Base-by-base conservation (phyloP, 1,139 yeast genomes). In the Pichia sp. region DNA sequence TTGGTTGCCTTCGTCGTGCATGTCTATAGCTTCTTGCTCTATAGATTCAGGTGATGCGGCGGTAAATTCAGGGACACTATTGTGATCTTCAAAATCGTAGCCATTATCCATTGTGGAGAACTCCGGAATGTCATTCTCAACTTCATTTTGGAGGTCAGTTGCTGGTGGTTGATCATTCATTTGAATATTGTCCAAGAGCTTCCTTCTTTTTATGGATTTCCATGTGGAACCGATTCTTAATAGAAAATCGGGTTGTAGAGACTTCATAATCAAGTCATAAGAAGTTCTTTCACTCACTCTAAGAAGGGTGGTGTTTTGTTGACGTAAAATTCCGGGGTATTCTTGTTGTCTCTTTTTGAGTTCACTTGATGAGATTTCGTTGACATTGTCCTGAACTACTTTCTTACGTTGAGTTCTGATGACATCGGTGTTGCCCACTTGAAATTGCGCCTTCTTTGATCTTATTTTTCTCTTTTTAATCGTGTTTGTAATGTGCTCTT, bases 351-450 rank as follows among this genome's bases (percentile, higher is more conserved):
- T 39, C 15, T 34, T 33, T 22, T 50, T 47, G 20, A 55, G 41
- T 18, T 44, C 40, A 4, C 48, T 53, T 6, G 55, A 47, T 5
- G 55, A 29, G 17, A 55, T 50, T 35, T 52, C 59, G 11, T 42
- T 49, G 10, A 24, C 35, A 3, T 40, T 34, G 40, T 58, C 62
- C 21, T 46, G 28, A 14, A 49, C 37, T 8, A 58, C 30, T 34
- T 47, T 47, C 32, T 46, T 53, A 27, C 53, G 45, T n/a, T 45
- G 34, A 2, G 63, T 58, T 45, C 63, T 51, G 6, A 58, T 58
- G 22, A 57, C 60, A 27, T 51, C 56, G 5, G 46, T 45, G 26
- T 49, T 56, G 11, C 8, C 5, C 10, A 25, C 17, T 22, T 41
- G 38, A 36, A 44, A 56, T 16, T 35, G 32, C 34, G 44, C 39